Evolutionary conservation across 202 grass and related monocot genomes (phyloP), one percentile per base, ranked within the genome.

Genomic region (Brachypodium distachyon): DNA sequence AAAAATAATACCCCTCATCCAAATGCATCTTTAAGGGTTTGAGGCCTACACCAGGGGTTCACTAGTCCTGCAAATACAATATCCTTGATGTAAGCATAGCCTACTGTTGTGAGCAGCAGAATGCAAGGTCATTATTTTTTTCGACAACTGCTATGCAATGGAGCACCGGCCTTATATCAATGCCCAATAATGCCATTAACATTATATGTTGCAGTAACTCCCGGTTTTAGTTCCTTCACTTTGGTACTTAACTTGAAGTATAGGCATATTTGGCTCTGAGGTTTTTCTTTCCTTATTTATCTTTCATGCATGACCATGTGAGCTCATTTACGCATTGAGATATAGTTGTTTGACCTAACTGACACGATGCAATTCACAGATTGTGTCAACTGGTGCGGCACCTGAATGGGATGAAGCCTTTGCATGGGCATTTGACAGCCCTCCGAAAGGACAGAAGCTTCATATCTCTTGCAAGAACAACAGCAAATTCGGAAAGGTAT

Each of bases 401-500:
- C 96, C 96, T 79, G 96, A 99, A 87, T 99, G 96, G 96, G 96
- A 99, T 47, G 96, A 99, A 72, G 92, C 83, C 52, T 99, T 99
- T 81, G 87, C 96, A 21, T 99, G 96, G 96, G 92, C 90, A 57
- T 99, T 99, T 60, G 96, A 99, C 62, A 99, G 90, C 64, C 96
- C 96, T 69, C 96, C 96, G 19, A 99, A 99, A 79, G 96, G 96
- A 41, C 96, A 99, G 81, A 99, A 99, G 68, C 92, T 99, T 79
- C 96, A 99, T 67, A 99, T 99, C 50, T 99, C 96, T 33, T 99
- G 96, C 96, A 99, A 91, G 80, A 99, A 99, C 72, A 99, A 99
- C 75, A 99, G 96, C 81, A 99, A 99, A 89, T 86, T 99, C 9
- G 96, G 96, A 73, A 99, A 99, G 96, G 96, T 99, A 89, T 7